Evolutionary conservation across 352 stramenopile genomes (phyloP).

Genomic region (Plasmopara muralis): DNA sequence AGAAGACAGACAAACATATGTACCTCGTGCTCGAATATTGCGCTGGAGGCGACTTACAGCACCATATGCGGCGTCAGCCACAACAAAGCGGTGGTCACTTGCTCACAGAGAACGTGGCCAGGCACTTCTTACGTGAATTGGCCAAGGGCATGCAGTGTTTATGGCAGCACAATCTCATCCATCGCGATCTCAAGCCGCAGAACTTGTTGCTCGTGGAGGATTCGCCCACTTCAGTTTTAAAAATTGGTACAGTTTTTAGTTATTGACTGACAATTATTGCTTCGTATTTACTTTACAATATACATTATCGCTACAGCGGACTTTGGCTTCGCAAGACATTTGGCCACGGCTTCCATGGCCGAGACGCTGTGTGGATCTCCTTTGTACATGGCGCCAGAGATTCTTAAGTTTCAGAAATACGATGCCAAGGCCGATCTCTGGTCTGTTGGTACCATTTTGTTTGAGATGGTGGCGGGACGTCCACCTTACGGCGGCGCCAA

Average conservation of each 20-base stretch:
- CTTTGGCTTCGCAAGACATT: conserved; percentile 95
- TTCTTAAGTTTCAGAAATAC: conserved; percentile 93
- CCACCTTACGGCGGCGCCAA: conserved; percentile 92
- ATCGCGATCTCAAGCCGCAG: conserved; percentile 92
- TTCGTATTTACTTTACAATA: not conserved
- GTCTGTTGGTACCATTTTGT: conserved; percentile 93
- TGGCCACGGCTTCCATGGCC: conserved; percentile 87
- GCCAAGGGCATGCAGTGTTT: conserved; percentile 69
- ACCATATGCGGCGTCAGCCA: conserved; percentile 80
- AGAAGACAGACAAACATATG: conserved; percentile 93
- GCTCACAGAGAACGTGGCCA: conserved; percentile 34
- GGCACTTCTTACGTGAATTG: conserved; percentile 61
- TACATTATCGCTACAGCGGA: conserved; percentile 49
- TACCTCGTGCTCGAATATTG: conserved; percentile 97
- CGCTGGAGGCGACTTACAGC: conserved; percentile 92
- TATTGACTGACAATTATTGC: conserved; percentile 10
- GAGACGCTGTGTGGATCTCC: conserved; percentile 95
- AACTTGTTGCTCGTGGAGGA: conserved; percentile 90
- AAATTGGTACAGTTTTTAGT: conserved; percentile 40
- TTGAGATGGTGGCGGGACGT: conserved; percentile 92
- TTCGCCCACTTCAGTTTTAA: conserved; percentile 42
- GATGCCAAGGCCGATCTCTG: conserved; percentile 96
- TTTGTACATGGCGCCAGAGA: conserved; percentile 97
- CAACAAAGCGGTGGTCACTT: conserved; percentile 13
- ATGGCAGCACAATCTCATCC: conserved; percentile 76